Base-by-base conservation (phyloP, 768 basidiomycete genomes). In the Boletus barrowsii region DNA sequence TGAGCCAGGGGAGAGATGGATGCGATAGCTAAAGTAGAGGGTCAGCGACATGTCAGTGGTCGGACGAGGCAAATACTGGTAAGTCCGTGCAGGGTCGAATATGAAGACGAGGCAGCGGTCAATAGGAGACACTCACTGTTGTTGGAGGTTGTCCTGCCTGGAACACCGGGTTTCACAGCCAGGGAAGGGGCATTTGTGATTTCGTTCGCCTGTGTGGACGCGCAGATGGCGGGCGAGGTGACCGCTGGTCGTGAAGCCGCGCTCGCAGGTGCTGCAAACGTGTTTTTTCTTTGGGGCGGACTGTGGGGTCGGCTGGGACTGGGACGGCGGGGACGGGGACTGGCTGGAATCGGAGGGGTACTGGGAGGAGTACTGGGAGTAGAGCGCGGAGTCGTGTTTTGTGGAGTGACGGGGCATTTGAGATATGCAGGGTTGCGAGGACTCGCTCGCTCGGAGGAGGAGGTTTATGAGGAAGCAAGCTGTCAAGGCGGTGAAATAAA, bases 121-220 rank as follows among this genome's bases (percentile, higher is more conserved):
- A n/a, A 48, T 30, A 11, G 29, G 22, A 4, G 17, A 51, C 11
- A 57, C 69, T 55, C 15, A 70, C 69, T 70, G 69, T n/a, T 70
- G 69, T 26, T 70, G 83, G 17, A 96, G 78, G 60, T 96, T 96
- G 62, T 96, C 93, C 70, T 93, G 91, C 33, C 93, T 77, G 11
- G 90, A 92, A 61, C 93, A 95, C 17, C 89, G 80, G 2, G 92
- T 94, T 62, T 93, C 90, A 69, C 93, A 96, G 22, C 92, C 93
- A n/a, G 93, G 93, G 74, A 92, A 95, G 33, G 93, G 93, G 65
- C 93, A 96, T 55, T 85, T 89, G 75, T 94, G 90, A 72, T 94
- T 93, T 57, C 90, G 80, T 64, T 94, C 93, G 39, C 93, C 93
- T 15, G 93, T 95, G 73, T 95, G 93, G 13, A 93, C 87, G 51